Evolutionary conservation across 345 rosid genomes (phyloP).

Genomic region (Erysimum cheiranthoides): DNA sequence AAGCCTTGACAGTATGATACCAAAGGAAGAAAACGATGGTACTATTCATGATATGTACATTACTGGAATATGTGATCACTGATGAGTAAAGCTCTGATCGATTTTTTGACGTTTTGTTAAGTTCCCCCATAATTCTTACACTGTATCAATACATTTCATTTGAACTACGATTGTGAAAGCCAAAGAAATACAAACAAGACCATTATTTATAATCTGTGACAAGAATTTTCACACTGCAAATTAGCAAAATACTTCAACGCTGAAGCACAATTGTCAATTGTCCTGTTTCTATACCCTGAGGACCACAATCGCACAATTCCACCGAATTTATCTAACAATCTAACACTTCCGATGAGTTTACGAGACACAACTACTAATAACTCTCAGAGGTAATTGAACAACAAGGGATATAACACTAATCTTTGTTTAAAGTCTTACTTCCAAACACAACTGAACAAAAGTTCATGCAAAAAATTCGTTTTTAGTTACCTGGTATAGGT

Average conservation of each 20-base stretch:
- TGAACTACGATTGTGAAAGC: conserved; percentile 3
- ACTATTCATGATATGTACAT: not conserved
- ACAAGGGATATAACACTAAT: not conserved
- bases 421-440: not conserved
- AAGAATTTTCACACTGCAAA: not conserved
- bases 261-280: not conserved
- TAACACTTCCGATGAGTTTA: not conserved
- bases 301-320: not conserved
- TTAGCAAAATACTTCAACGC: not conserved
- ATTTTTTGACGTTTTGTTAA: not conserved
- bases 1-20: not conserved
- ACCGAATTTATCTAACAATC: not conserved
- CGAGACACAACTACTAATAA: not conserved
- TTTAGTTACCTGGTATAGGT: conserved; percentile 40
- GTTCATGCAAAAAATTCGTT: not conserved
- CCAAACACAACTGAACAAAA: too few relatives aligned
- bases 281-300: not conserved
- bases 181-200: not conserved
- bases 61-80: not conserved
- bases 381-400: not conserved
- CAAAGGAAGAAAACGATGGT: not conserved
- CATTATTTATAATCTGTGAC: not conserved
- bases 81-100: too few relatives aligned
- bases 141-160: not conserved
- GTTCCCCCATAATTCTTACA: not conserved